phyloP scores from a whole-genome alignment of 2,329 filamentous ascomycete species.

The Podosphaera fusca region DNA sequence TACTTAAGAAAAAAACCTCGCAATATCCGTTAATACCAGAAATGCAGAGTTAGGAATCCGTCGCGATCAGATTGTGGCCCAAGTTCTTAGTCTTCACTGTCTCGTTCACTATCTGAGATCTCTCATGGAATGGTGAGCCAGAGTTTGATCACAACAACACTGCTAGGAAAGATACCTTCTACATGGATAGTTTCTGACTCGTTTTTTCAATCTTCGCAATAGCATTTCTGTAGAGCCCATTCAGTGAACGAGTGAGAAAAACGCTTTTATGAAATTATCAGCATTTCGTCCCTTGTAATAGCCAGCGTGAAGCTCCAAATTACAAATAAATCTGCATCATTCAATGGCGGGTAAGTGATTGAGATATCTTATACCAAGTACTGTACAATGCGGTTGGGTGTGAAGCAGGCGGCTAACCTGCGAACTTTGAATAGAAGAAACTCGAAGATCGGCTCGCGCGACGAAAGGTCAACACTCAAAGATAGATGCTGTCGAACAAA shows the following conservation, averaged over 20 bases:
- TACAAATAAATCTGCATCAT: slow-evolving; percentile 4
- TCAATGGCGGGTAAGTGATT: slow-evolving; percentile 36
- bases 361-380: slow-evolving; percentile 2
- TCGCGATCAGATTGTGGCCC: slow-evolving; percentile 2
- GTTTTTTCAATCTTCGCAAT: slow-evolving; percentile 4
- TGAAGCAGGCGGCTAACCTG: slow-evolving; percentile 8
- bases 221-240: slow-evolving; percentile 14
- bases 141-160: slow-evolving; percentile 5
- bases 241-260: slow-evolving; percentile 15
- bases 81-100: background rate
- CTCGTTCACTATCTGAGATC: background rate
- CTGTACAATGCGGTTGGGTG: background rate
- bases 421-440: slow-evolving; percentile 35
- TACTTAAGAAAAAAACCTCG: slow-evolving; percentile 1
- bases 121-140: slow-evolving; percentile 4
- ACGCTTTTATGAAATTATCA: slow-evolving; percentile 12
- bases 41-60: background rate
- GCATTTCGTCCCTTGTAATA: slow-evolving; percentile 12
- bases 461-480: slow-evolving; percentile 94
- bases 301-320: slow-evolving; percentile 10
- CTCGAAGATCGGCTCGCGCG: slow-evolving; percentile 78
- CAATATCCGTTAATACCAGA: background rate
- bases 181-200: slow-evolving; percentile 10
- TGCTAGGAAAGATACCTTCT: slow-evolving; percentile 2
- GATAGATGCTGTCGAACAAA: slow-evolving; percentile 34